Evolutionary conservation across 1,139 yeast species (phyloP), one percentile per base, ranked within the genome.

Genomic region (Hyphopichia wangnamkhiaoensis): DNA sequence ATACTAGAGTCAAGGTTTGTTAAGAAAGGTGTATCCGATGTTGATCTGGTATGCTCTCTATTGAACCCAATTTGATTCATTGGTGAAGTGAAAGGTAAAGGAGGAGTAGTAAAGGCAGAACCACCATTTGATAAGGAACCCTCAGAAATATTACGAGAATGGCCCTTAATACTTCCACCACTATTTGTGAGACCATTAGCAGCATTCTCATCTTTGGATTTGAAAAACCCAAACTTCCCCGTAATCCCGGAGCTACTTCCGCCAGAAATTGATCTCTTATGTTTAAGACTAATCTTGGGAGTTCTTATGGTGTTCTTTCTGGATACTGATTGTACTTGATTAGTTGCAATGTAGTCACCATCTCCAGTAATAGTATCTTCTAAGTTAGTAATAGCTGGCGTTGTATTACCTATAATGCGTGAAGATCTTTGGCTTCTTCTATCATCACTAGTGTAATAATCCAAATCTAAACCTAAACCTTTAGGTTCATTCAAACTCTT

Each of bases 41-140:
- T 56, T 2, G 76, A 65, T 40, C 78, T 65, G 25, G 60, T 59
- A 44, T 65, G 75, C 8, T 54, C 60, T 29, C 54, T 44, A 23
- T 37, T 37, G 14, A 39, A 40, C 3, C 37, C 41, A 17, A 43
- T 25, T 13, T 40, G 48, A 13, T 40, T 45, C 31, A 49, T 38
- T 8, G 59, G 57, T 12, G 62, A 54, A 12, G 53, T 44, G 27
- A 47, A 45, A 8, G 73, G 74, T 9, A 74, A 55, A 14, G 79
- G 78, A 3, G 80, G 79, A 0, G 79, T 72, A 3, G 68, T 63
- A 47, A 59, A 69, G 1, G 74, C 67, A 14, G 67, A 60, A 8
- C 64, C 63, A 19, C 52, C 54, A 39, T 53, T 49, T 9, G 58
- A 52, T 25, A 67, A 52, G 3, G 74, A 65, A 3, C 76, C 70